Percentiles rank a stretch among this genome's conserved stretches.
These are phyloP conservation scores for Neurospora sp. DNA, from an alignment of 495 filamentous ascomycete genomes.

Conservation along the genomic window DNA sequence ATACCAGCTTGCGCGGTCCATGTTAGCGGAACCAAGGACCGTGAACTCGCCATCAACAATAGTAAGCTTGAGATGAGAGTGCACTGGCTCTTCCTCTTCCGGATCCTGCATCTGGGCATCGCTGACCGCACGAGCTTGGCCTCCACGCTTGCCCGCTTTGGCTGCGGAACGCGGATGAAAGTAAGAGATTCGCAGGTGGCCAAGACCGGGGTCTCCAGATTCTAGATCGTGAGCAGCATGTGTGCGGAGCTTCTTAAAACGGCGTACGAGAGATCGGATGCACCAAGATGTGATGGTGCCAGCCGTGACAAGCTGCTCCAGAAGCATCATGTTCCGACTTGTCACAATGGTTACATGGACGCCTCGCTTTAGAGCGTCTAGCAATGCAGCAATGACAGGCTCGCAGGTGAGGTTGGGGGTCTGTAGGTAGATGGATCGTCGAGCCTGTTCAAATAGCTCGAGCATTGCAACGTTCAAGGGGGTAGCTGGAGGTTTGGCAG, in stretches of 20 bases:
- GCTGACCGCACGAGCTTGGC: constrained; percentile 1
- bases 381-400: constrained; percentile 44
- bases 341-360: constrained; percentile 56
- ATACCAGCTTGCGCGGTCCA: constrained; percentile 68
- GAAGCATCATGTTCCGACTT: constrained; percentile 54
- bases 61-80: constrained; percentile 62
- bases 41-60: constrained; percentile 50
- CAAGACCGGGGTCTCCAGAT: constrained; percentile 18
- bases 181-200: constrained; percentile 39
- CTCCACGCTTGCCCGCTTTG: background rate
- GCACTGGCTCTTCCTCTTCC: constrained; percentile 41
- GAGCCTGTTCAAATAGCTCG: constrained; percentile 40
- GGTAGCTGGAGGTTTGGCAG: constrained; percentile 44
- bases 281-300: constrained; percentile 54
- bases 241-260: constrained; percentile 24
- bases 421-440: constrained; percentile 49
- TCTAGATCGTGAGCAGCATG: constrained; percentile 15
- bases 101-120: background rate
- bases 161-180: constrained; percentile 22
- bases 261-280: constrained; percentile 41
- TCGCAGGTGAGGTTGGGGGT: constrained; percentile 61
- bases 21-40: constrained; percentile 64
- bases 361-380: constrained; percentile 46
- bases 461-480: constrained; percentile 58
- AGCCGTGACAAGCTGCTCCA: constrained; percentile 64